Conservation (phyloP, 2,329 filamentous ascomycete genomes). For the Mycocentrospora acerina region DNA sequence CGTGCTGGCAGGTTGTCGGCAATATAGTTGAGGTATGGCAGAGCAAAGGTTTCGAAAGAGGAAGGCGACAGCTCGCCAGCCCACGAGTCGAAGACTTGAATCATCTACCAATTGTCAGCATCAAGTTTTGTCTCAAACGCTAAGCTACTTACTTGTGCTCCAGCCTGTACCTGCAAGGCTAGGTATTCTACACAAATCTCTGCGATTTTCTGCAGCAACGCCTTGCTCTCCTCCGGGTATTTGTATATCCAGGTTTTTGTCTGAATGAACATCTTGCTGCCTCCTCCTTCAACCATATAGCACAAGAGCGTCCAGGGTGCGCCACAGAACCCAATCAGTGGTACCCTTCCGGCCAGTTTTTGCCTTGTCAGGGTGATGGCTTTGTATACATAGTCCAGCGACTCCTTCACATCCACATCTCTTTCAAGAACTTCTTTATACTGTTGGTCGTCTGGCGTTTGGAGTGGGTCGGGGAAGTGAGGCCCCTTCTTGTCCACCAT, state of each 20-base stretch:
- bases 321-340: slow-evolving; percentile 93
- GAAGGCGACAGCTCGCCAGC: slow-evolving; percentile 86
- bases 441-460: slow-evolving; percentile 77
- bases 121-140: neutral
- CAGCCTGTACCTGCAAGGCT: slow-evolving; percentile 86
- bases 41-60: slow-evolving; percentile 79
- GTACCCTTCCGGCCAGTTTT: slow-evolving; percentile 85
- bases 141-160: slow-evolving; percentile 68
- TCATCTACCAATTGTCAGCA: slow-evolving; percentile 56
- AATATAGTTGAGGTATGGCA: slow-evolving; percentile 85
- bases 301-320: slow-evolving; percentile 96
- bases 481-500: slow-evolving; percentile 98
- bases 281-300: slow-evolving; percentile 99
- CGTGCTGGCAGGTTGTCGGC: slow-evolving; percentile 74
- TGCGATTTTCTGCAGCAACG: slow-evolving; percentile 83
- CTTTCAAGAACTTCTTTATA: slow-evolving; percentile 75
- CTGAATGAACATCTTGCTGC: slow-evolving; percentile 91
- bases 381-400: slow-evolving; percentile 92
- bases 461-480: slow-evolving; percentile 84
- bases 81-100: slow-evolving; percentile 99
- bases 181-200: slow-evolving; percentile 95
- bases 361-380: slow-evolving; percentile 88
- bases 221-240: slow-evolving; percentile 77
- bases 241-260: slow-evolving; percentile 97
- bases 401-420: slow-evolving; percentile 78